These are phyloP conservation scores for Sphaerulina musiva DNA, from an alignment of 2,329 filamentous ascomycete species.

Conservation along the genomic window DNA sequence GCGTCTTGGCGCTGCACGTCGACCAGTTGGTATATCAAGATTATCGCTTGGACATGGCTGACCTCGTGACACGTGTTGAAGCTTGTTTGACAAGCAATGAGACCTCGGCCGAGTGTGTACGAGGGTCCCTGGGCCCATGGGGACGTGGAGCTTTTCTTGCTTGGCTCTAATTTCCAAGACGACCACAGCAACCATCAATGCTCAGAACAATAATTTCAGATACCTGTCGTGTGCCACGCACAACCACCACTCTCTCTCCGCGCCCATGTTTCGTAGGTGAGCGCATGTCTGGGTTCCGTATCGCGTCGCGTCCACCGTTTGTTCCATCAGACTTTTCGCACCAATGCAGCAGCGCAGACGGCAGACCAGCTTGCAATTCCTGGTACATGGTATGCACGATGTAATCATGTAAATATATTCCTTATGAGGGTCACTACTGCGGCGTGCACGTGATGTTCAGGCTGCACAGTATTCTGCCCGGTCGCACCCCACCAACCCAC, in stretches of 20 bases:
- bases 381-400: too few relatives aligned
- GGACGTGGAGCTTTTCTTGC: not conserved
- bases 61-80: not conserved
- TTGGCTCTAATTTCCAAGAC: not conserved
- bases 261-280: not conserved
- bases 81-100: not conserved
- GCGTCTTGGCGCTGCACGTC: not conserved
- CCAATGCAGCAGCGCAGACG: too few relatives aligned
- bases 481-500: too few relatives aligned
- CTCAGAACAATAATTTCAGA: not conserved
- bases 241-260: not conserved
- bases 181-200: not conserved
- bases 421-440: too few relatives aligned
- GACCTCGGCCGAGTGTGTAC: not conserved
- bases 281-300: too few relatives aligned
- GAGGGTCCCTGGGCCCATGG: not conserved
- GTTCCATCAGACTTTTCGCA: too few relatives aligned
- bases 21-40: not conserved
- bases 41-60: not conserved
- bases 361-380: too few relatives aligned
- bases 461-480: too few relatives aligned
- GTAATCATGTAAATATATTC: too few relatives aligned
- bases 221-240: not conserved
- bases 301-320: too few relatives aligned
- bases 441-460: too few relatives aligned